Evolutionary conservation across 2,329 filamentous ascomycete genomes (phyloP).

Genomic region (Cordyceps javanica): DNA sequence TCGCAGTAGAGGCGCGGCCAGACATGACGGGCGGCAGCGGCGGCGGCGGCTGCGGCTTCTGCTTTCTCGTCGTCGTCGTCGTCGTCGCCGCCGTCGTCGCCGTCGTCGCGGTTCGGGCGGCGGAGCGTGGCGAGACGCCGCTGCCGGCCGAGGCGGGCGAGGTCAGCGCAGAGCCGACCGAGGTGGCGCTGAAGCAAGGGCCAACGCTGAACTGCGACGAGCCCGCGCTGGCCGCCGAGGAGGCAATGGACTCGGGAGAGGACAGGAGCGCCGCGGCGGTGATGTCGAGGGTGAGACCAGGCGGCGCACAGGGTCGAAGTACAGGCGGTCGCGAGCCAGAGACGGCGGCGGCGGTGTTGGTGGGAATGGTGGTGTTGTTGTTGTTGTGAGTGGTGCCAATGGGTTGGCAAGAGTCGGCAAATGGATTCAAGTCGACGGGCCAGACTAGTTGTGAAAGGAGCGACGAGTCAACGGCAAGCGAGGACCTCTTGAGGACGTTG

Average conservation of each 20-base stretch:
- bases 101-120: not conserved
- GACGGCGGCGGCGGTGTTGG: not conserved
- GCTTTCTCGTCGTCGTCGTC: no score
- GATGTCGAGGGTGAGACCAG: constrained; percentile 11
- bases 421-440: constrained; percentile 7
- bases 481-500: not conserved
- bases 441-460: constrained; percentile 1
- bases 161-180: not conserved
- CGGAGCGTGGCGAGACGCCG: constrained; percentile 8
- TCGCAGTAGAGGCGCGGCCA: constrained; percentile 17
- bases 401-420: constrained; percentile 2
- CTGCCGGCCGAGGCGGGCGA: constrained; percentile 7
- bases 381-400: not conserved
- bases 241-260: constrained; percentile 4
- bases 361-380: not conserved
- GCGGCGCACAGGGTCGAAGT: not conserved
- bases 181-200: constrained; percentile 12
- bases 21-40: constrained; percentile 5
- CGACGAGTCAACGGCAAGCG: not conserved
- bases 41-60: not conserved
- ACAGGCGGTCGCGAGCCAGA: not conserved
- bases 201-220: constrained; percentile 1
- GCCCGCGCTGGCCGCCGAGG: not conserved
- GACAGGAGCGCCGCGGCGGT: constrained; percentile 3
- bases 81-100: no score